Percentiles rank a stretch among this genome's conserved stretches.
These are phyloP conservation scores for Pilasporangium apinafurcum DNA, from an alignment of 352 stramenopile genomes.

Conservation along the genomic window DNA sequence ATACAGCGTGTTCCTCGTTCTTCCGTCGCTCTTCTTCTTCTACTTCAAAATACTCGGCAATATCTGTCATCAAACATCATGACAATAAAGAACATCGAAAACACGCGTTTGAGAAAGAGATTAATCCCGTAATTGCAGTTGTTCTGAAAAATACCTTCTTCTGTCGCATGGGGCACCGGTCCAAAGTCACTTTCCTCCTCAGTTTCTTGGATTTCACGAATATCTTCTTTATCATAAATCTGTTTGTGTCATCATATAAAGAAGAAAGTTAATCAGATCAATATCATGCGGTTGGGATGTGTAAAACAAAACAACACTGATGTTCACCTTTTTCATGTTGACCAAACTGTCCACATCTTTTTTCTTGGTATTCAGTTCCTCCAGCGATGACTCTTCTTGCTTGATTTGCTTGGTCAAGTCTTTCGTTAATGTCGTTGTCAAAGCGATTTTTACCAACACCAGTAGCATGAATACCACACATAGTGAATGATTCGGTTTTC, in stretches of 20 bases:
- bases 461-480: background rate
- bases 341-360: constrained; percentile 55
- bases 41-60: constrained; percentile 80
- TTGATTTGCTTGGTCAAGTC: constrained; percentile 48
- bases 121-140: background rate
- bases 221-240: constrained; percentile 82
- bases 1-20: constrained; percentile 44
- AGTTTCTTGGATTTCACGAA: constrained; percentile 80
- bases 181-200: constrained; percentile 65
- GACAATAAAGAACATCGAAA: background rate
- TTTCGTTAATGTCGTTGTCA: constrained; percentile 6
- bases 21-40: constrained; percentile 71
- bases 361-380: constrained; percentile 51
- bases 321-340: constrained; percentile 58
- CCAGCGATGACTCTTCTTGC: constrained; percentile 34
- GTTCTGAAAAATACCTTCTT: constrained; percentile 32
- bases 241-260: constrained; percentile 10
- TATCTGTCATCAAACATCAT: constrained; percentile 24
- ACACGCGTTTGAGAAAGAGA: no score
- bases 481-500: no score
- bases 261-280: no score
- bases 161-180: constrained; percentile 30
- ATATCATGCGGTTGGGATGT: no score
- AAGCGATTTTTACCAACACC: no score
- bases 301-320: no score